Conservation (phyloP, 1,284 basidiomycete genomes). For the Takashimella koratensis region DNA sequence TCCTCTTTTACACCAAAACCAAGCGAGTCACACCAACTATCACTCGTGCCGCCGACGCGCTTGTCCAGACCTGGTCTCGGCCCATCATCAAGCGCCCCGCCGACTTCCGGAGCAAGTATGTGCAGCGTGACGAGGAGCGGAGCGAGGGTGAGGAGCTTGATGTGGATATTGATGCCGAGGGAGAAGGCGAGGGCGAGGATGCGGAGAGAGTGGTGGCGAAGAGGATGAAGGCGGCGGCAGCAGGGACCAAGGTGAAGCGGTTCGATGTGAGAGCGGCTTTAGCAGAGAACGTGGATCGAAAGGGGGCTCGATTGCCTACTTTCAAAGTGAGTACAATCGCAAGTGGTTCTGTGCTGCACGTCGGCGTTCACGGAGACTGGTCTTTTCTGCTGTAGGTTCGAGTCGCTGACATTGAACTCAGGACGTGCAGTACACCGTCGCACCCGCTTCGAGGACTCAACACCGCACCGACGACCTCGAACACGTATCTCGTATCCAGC, state of each 20-base stretch:
- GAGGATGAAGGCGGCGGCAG: constrained; percentile 5
- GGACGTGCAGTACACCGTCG: constrained; percentile 44
- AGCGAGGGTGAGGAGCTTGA: constrained; percentile 8
- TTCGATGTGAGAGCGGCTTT: constrained; percentile 37
- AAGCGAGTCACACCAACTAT: constrained; percentile 82
- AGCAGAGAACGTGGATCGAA: constrained; percentile 35
- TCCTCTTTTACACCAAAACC: constrained; percentile 89
- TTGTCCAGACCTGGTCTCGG: constrained; percentile 85
- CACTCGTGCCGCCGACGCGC: constrained; percentile 72
- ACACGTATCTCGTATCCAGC: constrained; percentile 39
- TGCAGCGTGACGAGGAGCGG: constrained; percentile 25
- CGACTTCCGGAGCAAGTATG: constrained; percentile 58
- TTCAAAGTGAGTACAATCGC: constrained; percentile 24
- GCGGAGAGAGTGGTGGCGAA: constrained; percentile 3
- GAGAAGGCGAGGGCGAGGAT: constrained; percentile 12
- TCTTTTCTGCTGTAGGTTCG: neutral
- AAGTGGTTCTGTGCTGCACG: neutral
- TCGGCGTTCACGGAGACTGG: neutral
- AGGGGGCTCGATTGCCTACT: constrained; percentile 35
- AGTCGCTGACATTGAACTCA: constrained; percentile 13
- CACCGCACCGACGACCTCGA: constrained; percentile 34
- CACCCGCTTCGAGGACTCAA: constrained; percentile 32
- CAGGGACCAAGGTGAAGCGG: constrained; percentile 21
- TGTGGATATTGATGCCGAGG: constrained; percentile 12
- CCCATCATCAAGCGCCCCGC: constrained; percentile 90